Evolutionary conservation across 1,284 basidiomycete species (phyloP).

Genomic region (Cystobasidium pallidum): DNA sequence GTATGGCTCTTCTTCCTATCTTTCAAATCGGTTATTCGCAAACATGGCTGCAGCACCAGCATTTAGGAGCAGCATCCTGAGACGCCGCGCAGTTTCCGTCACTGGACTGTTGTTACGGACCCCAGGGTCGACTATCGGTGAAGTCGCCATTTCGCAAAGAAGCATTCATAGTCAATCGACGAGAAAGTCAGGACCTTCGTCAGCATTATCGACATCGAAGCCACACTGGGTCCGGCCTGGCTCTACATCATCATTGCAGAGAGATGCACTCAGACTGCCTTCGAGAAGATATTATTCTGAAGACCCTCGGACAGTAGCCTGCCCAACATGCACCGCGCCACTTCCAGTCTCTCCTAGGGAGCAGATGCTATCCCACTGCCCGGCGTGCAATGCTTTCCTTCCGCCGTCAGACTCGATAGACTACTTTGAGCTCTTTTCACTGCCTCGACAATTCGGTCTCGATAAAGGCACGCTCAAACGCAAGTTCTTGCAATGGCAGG

Average conservation of each 20-base stretch:
- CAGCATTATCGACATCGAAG: background rate
- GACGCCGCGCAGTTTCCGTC: background rate
- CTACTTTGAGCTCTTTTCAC: constrained; percentile 63
- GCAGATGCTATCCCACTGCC: constrained; percentile 21
- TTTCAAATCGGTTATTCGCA: background rate
- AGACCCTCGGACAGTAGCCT: constrained; percentile 1
- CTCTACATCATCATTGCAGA: background rate
- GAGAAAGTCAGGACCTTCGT: background rate
- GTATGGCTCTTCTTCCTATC: background rate
- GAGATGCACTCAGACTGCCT: background rate
- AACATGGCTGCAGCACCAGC: background rate
- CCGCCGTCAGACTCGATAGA: constrained; percentile 26
- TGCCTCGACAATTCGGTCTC: constrained; percentile 70
- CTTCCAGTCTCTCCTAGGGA: constrained; percentile 27
- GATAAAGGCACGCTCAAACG: constrained; percentile 64
- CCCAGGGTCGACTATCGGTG: background rate
- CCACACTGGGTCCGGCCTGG: too few relatives aligned
- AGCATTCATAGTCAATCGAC: constrained; percentile 22
- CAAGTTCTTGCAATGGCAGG: constrained; percentile 69
- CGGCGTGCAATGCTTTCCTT: constrained; percentile 34
- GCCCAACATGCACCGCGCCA: constrained; percentile 32
- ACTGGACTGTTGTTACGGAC: background rate
- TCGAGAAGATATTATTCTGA: constrained; percentile 2
- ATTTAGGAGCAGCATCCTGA: background rate
- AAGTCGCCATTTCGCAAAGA: background rate